A percentile compares a stretch with the other conserved stretches of the same genome.
Evolutionary conservation across 768 basidiomycete genomes (phyloP).

Genomic region (Xerocomellus dryophilus): DNA sequence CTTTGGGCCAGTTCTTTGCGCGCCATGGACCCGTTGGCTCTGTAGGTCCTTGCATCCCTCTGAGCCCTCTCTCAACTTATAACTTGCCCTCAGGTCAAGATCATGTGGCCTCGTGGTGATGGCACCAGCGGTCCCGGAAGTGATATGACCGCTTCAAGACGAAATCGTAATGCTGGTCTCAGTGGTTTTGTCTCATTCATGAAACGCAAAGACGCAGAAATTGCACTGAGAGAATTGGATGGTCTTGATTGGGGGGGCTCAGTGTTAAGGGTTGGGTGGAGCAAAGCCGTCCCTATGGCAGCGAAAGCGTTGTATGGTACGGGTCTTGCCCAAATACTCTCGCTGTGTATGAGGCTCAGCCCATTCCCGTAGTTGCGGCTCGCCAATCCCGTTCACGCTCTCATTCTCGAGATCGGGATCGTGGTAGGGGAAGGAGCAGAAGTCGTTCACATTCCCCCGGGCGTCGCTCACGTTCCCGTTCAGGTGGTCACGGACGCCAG

Average conservation of each 20-base stretch:
- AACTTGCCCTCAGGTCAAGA: constrained; percentile 65
- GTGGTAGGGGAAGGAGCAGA: constrained; percentile 23
- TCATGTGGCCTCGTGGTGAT: constrained; percentile 98
- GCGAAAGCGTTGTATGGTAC: constrained; percentile 77
- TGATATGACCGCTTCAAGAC: constrained; percentile 71
- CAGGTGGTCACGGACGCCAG: constrained; percentile 29
- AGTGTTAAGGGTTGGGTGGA: constrained; percentile 89
- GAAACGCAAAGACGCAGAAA: constrained; percentile 88
- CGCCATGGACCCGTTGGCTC: constrained; percentile 90
- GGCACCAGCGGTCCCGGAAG: constrained; percentile 62
- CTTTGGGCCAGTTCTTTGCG: constrained; percentile 88
- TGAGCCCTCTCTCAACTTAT: background rate
- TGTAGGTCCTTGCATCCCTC: constrained; percentile 41
- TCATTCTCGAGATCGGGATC: constrained; percentile 31
- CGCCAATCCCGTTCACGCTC: constrained; percentile 36
- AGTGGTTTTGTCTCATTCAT: constrained; percentile 98
- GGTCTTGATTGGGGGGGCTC: constrained; percentile 95
- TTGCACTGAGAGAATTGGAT: constrained; percentile 84
- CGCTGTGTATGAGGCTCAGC: background rate
- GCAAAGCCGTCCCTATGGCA: constrained; percentile 90
- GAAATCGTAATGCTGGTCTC: constrained; percentile 70
- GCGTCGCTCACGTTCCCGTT: constrained; percentile 32
- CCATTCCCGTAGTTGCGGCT: constrained; percentile 13
- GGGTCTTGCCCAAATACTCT: constrained; percentile 10
- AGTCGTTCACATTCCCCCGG: constrained; percentile 26